Evolutionary conservation across 257 asterid genomes (phyloP).

Genomic region (Vinca minor): DNA sequence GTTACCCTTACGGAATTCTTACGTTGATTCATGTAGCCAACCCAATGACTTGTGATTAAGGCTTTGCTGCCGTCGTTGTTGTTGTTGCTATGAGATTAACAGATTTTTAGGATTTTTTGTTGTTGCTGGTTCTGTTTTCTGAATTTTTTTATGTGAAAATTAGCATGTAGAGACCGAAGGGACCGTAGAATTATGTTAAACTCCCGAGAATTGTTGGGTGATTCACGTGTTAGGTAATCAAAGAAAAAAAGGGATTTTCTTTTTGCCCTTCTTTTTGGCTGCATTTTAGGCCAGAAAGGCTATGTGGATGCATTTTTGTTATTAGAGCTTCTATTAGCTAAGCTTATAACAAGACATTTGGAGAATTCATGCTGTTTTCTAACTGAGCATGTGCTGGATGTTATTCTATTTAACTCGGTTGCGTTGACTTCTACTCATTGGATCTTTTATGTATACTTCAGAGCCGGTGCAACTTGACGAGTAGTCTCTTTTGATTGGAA

Average conservation of each 20-base stretch:
- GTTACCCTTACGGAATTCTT: too few relatives aligned
- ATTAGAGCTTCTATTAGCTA: too few relatives aligned
- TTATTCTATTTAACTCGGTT: background rate
- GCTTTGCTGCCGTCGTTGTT: too few relatives aligned
- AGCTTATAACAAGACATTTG: background rate
- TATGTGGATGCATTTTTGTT: too few relatives aligned
- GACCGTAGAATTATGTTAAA: background rate
- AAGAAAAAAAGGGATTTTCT: background rate
- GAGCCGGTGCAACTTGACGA: conserved; percentile 5
- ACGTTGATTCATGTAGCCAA: too few relatives aligned
- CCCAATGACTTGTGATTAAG: too few relatives aligned
- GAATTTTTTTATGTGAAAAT: background rate
- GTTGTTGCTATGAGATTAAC: too few relatives aligned
- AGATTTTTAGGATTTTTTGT: too few relatives aligned
- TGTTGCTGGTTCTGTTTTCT: too few relatives aligned
- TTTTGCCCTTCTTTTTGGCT: conserved; percentile 2
- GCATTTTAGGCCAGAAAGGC: background rate
- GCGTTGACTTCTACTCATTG: background rate
- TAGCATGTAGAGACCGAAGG: background rate
- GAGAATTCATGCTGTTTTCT: background rate
- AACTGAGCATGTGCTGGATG: background rate
- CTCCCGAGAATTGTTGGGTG: background rate
- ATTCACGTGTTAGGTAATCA: too few relatives aligned
- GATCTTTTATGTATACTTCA: background rate
- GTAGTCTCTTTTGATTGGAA: conserved; percentile 16